Percentiles rank a stretch among this genome's conserved stretches.
Conservation (phyloP, 2,329 filamentous ascomycete genomes). For the Cytospora paraplurivora region DNA sequence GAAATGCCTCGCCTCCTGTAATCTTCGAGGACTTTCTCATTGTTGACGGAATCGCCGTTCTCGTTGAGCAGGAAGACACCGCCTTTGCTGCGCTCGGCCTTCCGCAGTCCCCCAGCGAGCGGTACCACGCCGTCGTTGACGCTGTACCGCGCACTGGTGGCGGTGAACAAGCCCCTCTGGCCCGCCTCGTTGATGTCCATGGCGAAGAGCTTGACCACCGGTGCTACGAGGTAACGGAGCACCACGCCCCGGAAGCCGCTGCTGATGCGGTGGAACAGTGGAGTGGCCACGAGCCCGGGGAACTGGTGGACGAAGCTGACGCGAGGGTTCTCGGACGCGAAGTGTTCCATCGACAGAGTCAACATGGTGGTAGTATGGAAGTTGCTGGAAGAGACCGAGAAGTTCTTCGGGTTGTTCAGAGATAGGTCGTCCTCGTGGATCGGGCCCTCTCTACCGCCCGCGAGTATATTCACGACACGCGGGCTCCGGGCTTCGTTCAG, state of each 20-base stretch:
- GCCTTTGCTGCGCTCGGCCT: conserved; percentile 1
- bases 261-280: conserved; percentile 5
- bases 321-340: conserved; percentile 46
- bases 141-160: conserved; percentile 12
- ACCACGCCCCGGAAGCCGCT: background rate
- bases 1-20: conserved; percentile 6
- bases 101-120: background rate
- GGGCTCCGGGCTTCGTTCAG: conserved; percentile 40
- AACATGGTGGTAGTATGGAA: conserved; percentile 51
- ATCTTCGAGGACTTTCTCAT: conserved; percentile 12
- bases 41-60: conserved; percentile 14
- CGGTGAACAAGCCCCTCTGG: conserved; percentile 8
- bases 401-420: conserved; percentile 39
- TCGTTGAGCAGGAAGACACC: conserved; percentile 13
- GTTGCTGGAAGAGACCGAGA: conserved; percentile 40
- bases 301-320: conserved; percentile 40
- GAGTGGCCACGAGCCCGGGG: conserved; percentile 35
- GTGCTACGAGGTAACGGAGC: conserved; percentile 2
- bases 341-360: conserved; percentile 49
- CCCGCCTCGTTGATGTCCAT: conserved; percentile 9
- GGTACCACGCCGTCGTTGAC: conserved; percentile 10
- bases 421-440: conserved; percentile 49
- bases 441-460: conserved; percentile 49
- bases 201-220: conserved; percentile 6
- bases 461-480: conserved; percentile 53